Base-by-base conservation (phyloP, 306 rosid genomes). In the Sechiopsis laciniata region DNA sequence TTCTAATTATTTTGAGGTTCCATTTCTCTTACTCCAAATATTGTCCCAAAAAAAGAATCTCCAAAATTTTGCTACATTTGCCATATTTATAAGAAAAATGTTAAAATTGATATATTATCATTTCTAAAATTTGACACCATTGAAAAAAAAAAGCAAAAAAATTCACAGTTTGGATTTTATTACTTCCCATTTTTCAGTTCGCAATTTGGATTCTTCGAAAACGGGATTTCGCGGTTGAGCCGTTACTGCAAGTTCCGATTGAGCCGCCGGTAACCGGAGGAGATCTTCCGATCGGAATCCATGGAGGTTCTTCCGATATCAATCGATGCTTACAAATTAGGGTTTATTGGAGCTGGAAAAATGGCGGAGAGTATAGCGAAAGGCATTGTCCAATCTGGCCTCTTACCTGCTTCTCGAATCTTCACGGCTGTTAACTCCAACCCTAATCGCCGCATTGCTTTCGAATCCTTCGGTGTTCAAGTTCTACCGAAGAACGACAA, bases 301-400 rank as follows among this genome's bases (percentile, higher is more conserved):
- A 75, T 75, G 78, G 97, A 95, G 80, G 72, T 81, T 10, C 10
- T 84, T 57, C 85, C 95, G 4, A 91, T 91, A 74, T 85, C 91
- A 26, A 16, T 74, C 37, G 91, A 89, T 35, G 78, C 83, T 26
- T 89, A 83, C 81, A 90, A 80, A 57, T 74, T 91, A 8, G 99
- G 99, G 21, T 91, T 95, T 73, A 82, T 95, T 82, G 99, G 96
- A 80, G 97, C 97, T 3, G 99, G 99, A 5, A 95, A 91, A 86
- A 88, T 95, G 99, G 99, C 99, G 12, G 99, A 95, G 83, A 89
- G 89, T 79, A 86, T 91, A 21, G 91, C 96, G 61, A 78, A 81
- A 64, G 97, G 99, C 19, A 89, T 88, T 52, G 85, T 83, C 62
- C 78, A 55, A n/a, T 91, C 96, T 12, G 91, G 96, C 53, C 64